These are phyloP conservation scores for Cymbidium sinense DNA, from an alignment of 106 monocot species.

Conservation along the genomic window DNA sequence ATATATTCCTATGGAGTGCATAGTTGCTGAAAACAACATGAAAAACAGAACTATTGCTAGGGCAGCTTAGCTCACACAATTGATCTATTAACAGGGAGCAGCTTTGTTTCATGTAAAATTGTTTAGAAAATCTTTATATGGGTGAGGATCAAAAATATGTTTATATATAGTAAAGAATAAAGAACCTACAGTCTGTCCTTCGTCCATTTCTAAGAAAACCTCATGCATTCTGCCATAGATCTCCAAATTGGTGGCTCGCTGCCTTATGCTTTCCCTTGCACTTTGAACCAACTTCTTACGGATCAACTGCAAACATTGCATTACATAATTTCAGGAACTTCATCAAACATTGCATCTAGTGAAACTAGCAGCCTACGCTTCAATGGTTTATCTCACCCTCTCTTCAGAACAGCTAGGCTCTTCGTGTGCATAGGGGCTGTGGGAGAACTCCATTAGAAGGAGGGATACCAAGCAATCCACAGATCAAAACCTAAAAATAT, in stretches of 20 bases:
- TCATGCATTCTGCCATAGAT: slow-evolving; percentile 82
- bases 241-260: slow-evolving; percentile 52
- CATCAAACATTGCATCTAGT: background rate
- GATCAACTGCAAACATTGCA: slow-evolving; percentile 32
- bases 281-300: slow-evolving; percentile 72
- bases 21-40: too few species aligned
- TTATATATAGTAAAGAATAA: too few species aligned
- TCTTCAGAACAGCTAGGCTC: slow-evolving; percentile 55
- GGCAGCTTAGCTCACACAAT: too few species aligned
- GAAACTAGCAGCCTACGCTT: background rate
- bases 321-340: background rate
- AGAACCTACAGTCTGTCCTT: slow-evolving; percentile 24
- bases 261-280: slow-evolving; percentile 56
- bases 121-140: background rate
- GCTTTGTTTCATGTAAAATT: background rate
- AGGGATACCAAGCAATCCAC: slow-evolving; percentile 84
- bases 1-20: too few species aligned
- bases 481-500: slow-evolving; percentile 62
- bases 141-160: too few species aligned
- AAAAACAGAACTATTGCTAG: too few species aligned
- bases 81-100: too few species aligned
- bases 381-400: slow-evolving; percentile 33
- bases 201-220: slow-evolving; percentile 70
- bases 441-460: slow-evolving; percentile 93
- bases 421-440: slow-evolving; percentile 45